These are phyloP conservation scores for Mortierella sp. DNA, from an alignment of 371 early-diverging fungal genomes.

Conservation along the genomic window DNA sequence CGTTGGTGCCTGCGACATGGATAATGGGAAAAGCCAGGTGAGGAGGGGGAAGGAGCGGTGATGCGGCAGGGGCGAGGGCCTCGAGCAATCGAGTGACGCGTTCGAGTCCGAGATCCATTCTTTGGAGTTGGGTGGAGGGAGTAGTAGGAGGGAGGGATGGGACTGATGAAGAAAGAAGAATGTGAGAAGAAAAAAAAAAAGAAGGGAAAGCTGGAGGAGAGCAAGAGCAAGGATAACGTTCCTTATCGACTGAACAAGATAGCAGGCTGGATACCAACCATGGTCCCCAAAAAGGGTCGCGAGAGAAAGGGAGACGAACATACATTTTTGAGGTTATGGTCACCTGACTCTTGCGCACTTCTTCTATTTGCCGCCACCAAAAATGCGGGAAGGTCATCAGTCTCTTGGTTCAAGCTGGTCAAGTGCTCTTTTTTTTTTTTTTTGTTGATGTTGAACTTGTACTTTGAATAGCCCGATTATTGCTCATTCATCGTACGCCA, in stretches of 20 bases:
- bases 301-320: not conserved
- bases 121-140: not conserved
- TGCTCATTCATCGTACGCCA: not conserved
- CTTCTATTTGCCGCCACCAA: not conserved
- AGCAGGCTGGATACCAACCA: not conserved
- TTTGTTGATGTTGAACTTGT: no score
- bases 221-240: not conserved
- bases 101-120: slow-evolving; percentile 77
- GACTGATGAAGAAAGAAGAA: not conserved
- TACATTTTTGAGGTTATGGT: not conserved
- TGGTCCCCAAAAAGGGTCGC: not conserved
- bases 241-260: not conserved
- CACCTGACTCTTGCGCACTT: slow-evolving; percentile 1
- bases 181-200: not conserved
- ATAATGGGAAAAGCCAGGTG: slow-evolving; percentile 63
- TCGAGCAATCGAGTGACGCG: slow-evolving; percentile 72
- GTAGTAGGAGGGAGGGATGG: not conserved
- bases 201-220: not conserved
- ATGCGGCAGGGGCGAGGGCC: slow-evolving; percentile 56
- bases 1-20: slow-evolving; percentile 91
- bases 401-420: no score
- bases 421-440: not conserved
- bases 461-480: no score
- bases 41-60: slow-evolving; percentile 11
- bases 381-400: not conserved